phyloP scores from a whole-genome alignment of 1,139 yeast genomes.

The Suhomyces atakaporum region DNA sequence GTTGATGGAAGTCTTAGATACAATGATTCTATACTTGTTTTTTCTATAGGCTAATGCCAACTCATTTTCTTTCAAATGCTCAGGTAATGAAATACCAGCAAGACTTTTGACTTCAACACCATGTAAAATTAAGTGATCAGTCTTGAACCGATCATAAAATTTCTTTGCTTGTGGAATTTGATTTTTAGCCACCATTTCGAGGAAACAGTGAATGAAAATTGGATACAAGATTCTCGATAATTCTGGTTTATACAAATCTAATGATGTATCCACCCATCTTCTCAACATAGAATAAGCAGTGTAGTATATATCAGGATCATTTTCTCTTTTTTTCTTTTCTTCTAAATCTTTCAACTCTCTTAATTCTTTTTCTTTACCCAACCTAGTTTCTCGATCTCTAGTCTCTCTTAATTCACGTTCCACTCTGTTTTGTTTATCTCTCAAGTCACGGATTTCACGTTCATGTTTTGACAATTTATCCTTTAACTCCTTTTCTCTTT shows the following conservation, averaged over 20 bases:
- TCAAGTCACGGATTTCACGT: constrained; percentile 44
- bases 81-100: constrained; percentile 73
- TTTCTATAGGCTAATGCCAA: constrained; percentile 73
- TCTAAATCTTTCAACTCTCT: constrained; percentile 44
- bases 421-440: constrained; percentile 36
- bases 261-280: constrained; percentile 88
- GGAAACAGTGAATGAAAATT: constrained; percentile 81
- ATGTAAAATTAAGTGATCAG: constrained; percentile 75
- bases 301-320: constrained; percentile 68
- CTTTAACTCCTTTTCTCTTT: constrained; percentile 30
- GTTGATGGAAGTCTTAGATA: constrained; percentile 85
- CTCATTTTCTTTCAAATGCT: constrained; percentile 81
- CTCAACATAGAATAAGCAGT: constrained; percentile 79
- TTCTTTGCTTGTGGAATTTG: constrained; percentile 62
- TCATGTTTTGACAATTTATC: constrained; percentile 34
- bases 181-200: constrained; percentile 72
- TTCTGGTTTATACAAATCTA: constrained; percentile 91
- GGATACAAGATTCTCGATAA: constrained; percentile 83
- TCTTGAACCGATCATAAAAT: constrained; percentile 73
- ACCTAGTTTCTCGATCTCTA: constrained; percentile 42
- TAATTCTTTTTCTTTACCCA: constrained; percentile 45
- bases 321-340: constrained; percentile 42
- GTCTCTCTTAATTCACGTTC: constrained; percentile 44
- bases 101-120: constrained; percentile 73
- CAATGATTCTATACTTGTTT: constrained; percentile 71